Evolutionary conservation across 129 eudicot genomes (phyloP), one percentile per base, ranked within the genome.

Genomic region (Lactuca saligna): DNA sequence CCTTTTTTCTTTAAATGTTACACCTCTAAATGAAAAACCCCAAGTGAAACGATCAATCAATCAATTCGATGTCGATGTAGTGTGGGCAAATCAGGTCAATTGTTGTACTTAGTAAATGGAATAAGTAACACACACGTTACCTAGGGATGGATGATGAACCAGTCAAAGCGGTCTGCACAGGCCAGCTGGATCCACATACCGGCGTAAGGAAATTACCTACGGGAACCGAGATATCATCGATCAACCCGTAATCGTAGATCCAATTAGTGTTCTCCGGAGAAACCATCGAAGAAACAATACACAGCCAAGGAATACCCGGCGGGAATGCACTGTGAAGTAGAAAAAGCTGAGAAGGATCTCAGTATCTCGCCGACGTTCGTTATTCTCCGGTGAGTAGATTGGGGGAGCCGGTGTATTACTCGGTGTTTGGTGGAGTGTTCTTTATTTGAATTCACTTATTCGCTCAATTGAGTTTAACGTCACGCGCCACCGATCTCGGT

Each of bases 211-310:
- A 81, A 69, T 68, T 80, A 57, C 63, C 70, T 42, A 60, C 77
- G 10, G 87, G 80, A 35, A 75, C 84, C 63, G 75, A 15, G 35
- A 72, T 78, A 69, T 87, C 88, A 16, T 90, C 89, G 13, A 72
- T 79, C 38, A 82, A 57, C 2, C 81, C 88, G 37, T 71, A 82
- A 17, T 83, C 83, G 64, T 57, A 86, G 31, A 91, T 63, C 95
- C 91, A 91, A 53, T 85, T 85, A 25, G 79, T 69, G 78, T 83
- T 82, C 57, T 87, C 97, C 73, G 84, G 91, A 0, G 84, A 85
- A 39, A 83, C 87, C 95, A 87, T 90, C 61, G 54, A 66, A 68
- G 71, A 57, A 39, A 53, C 44, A 13, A 39, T 72, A 62, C 54
- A 38, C 54, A 29, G 9, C 17, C 33, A 6, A 73, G 7, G 32